Percentiles rank a stretch among this genome's conserved stretches.
These are phyloP conservation scores for Boletus rubroflammeus DNA, from an alignment of 768 basidiomycete genomes.

Conservation along the genomic window DNA sequence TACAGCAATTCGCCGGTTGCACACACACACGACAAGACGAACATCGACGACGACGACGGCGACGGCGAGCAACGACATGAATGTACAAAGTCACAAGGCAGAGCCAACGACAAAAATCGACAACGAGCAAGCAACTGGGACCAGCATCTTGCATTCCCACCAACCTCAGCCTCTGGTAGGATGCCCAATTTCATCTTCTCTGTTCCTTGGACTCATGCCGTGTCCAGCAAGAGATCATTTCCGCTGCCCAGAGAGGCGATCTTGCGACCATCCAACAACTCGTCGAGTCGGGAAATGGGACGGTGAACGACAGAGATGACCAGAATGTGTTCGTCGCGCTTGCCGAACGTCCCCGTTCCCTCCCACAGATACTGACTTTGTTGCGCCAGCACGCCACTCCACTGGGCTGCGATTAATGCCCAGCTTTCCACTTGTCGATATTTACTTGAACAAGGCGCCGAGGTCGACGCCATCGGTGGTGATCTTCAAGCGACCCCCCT, in stretches of 20 bases:
- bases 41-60: too few species aligned
- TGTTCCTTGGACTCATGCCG: not conserved
- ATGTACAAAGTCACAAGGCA: slow-evolving; percentile 27
- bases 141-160: slow-evolving; percentile 24
- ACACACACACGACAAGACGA: too few species aligned
- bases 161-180: slow-evolving; percentile 24
- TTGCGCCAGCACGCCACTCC: slow-evolving; percentile 64
- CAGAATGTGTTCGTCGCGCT: slow-evolving; percentile 62
- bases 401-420: slow-evolving; percentile 98
- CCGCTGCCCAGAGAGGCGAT: slow-evolving; percentile 87
- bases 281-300: slow-evolving; percentile 66
- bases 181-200: not conserved
- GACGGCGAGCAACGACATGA: slow-evolving; percentile 27
- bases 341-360: not conserved
- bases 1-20: too few species aligned
- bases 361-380: slow-evolving; percentile 5
- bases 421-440: slow-evolving; percentile 86
- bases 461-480: slow-evolving; percentile 91
- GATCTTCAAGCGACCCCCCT: slow-evolving; percentile 92
- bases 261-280: slow-evolving; percentile 58
- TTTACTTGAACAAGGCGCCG: slow-evolving; percentile 88
- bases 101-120: slow-evolving; percentile 29
- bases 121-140: slow-evolving; percentile 28
- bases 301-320: slow-evolving; percentile 74
- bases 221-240: slow-evolving; percentile 58